A percentile compares a stretch with the other conserved stretches of the same genome.
Conservation (phyloP, 495 filamentous ascomycete genomes). For the Tricharina praecox region DNA sequence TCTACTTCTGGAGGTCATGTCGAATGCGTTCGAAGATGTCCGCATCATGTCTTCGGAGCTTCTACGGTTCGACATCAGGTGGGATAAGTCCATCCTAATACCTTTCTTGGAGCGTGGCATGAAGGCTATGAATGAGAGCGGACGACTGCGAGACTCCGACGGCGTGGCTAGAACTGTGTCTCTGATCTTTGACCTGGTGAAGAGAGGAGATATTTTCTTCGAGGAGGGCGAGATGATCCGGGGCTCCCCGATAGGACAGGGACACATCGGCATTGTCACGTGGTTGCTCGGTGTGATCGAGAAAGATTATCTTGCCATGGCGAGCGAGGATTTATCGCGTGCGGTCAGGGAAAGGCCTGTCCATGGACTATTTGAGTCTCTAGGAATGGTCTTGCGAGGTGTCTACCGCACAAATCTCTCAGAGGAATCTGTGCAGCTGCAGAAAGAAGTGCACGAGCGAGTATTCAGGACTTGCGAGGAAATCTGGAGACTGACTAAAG, state of each 20-base stretch:
- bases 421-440: constrained; percentile 29
- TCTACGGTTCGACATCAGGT: constrained; percentile 29
- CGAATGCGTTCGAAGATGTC: constrained; percentile 89
- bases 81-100: constrained; percentile 8
- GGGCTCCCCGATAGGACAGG: background rate
- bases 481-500: constrained; percentile 58
- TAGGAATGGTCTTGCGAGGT: constrained; percentile 22
- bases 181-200: constrained; percentile 13
- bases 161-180: constrained; percentile 1
- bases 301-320: constrained; percentile 10
- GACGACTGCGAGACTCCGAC: constrained; percentile 18
- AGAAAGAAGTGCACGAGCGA: constrained; percentile 37
- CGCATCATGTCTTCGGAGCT: constrained; percentile 45
- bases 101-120: constrained; percentile 15
- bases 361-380: constrained; percentile 17
- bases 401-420: constrained; percentile 17
- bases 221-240: background rate
- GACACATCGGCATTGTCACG: background rate
- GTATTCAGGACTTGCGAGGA: constrained; percentile 40
- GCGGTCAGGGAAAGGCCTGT: constrained; percentile 20
- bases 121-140: constrained; percentile 21
- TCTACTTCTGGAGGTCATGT: constrained; percentile 53
- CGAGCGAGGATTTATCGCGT: constrained; percentile 10
- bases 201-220: background rate
- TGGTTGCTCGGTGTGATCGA: constrained; percentile 17